Percentiles rank a stretch among this genome's conserved stretches.
Evolutionary conservation across 345 rosid genomes (phyloP).

Genomic region (Acer yangbiense): DNA sequence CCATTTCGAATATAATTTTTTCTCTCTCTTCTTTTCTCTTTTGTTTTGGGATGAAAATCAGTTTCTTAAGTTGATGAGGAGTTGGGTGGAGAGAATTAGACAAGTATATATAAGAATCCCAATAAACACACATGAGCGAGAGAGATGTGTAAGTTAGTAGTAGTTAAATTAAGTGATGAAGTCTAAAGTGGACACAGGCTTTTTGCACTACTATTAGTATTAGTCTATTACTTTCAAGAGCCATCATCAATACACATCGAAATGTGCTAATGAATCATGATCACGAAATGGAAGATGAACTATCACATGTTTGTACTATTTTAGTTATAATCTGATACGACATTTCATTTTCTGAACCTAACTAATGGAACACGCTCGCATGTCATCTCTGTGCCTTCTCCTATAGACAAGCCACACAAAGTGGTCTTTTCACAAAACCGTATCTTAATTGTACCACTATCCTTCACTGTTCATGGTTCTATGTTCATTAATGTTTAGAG

Average conservation of each 20-base stretch:
- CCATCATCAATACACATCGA: neutral
- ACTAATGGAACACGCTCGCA: too few species aligned
- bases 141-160: neutral
- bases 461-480: too few species aligned
- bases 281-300: conserved; percentile 19
- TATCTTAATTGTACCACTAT: too few species aligned
- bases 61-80: conserved; percentile 9
- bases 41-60: neutral
- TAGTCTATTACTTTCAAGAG: conserved; percentile 8
- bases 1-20: conserved; percentile 21
- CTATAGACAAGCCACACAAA: too few species aligned
- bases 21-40: neutral
- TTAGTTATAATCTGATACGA: neutral
- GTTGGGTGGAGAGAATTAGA: neutral
- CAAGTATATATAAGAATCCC: conserved; percentile 22
- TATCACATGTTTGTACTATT: neutral
- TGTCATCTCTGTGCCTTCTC: too few species aligned
- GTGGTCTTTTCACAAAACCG: too few species aligned
- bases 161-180: neutral
- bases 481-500: too few species aligned
- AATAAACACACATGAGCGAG: neutral
- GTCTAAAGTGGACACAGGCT: conserved; percentile 27
- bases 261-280: neutral
- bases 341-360: neutral
- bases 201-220: conserved; percentile 7